Evolutionary conservation across 208 protist genomes (phyloP).

Genomic region (Acanthamoeba healyi): DNA sequence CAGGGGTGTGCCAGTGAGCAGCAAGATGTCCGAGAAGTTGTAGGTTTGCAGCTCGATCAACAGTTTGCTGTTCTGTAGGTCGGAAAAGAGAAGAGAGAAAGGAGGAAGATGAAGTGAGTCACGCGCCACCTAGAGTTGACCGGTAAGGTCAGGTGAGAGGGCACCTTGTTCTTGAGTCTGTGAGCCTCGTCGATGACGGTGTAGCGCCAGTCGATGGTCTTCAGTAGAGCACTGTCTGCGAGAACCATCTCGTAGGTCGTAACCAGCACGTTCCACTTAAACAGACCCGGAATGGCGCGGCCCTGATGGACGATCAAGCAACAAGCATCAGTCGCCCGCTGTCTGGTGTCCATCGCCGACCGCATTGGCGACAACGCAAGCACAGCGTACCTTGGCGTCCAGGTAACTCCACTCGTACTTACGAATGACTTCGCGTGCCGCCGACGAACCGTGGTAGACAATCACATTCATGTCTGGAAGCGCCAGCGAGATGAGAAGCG

Average conservation of each 20-base stretch:
- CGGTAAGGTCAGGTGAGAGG: no score
- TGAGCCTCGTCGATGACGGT: conserved; percentile 98
- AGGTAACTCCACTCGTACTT: conserved; percentile 88
- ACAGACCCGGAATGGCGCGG: neutral
- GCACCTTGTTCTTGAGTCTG: conserved; percentile 91
- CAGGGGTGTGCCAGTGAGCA: conserved; percentile 94
- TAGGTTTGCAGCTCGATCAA: conserved; percentile 71
- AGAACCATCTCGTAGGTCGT: conserved; percentile 96
- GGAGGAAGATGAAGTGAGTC: no score
- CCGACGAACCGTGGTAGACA: conserved; percentile 95
- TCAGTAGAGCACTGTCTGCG: conserved; percentile 91
- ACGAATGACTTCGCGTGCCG: conserved; percentile 85
- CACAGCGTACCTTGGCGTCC: conserved; percentile 59
- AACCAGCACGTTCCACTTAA: conserved; percentile 95
- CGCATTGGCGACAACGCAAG: no score
- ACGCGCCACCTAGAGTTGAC: no score
- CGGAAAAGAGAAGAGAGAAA: conserved; percentile 86
- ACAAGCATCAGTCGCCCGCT: no score
- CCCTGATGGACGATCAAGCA: neutral
- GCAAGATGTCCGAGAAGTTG: conserved; percentile 75
- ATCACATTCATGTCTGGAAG: conserved; percentile 90
- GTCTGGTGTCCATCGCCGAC: no score
- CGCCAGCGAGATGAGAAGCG: neutral
- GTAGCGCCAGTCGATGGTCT: conserved; percentile 94
- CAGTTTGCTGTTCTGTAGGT: conserved; percentile 73